phyloP scores from a whole-genome alignment of 768 basidiomycete species.

The Mrakia gelida region DNA sequence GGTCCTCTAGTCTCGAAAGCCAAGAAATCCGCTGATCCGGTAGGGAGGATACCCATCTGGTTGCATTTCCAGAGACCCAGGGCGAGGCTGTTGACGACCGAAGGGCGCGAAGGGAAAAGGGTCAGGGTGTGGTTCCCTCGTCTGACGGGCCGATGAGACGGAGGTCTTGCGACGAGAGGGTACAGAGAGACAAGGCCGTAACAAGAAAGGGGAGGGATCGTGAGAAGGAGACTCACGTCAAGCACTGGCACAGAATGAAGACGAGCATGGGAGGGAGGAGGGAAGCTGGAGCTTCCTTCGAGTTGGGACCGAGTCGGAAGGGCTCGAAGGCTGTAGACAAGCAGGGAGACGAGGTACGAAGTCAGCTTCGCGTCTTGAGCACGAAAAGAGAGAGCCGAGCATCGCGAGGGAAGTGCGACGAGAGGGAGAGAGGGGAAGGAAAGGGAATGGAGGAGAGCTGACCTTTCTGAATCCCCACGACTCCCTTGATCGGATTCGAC shows the following conservation, averaged over 20 bases:
- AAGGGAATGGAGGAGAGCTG: background rate
- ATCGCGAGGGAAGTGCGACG: background rate
- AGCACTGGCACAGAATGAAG: constrained; percentile 38
- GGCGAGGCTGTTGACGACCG: constrained; percentile 63
- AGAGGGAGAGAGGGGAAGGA: background rate
- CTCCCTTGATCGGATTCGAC: constrained; percentile 75
- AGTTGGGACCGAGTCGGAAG: constrained; percentile 17
- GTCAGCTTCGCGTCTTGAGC: background rate
- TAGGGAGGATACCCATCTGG: constrained; percentile 84
- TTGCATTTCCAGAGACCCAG: constrained; percentile 91
- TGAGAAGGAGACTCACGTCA: constrained; percentile 39
- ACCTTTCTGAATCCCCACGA: constrained; percentile 75
- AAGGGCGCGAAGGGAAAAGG: no score
- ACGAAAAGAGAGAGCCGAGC: background rate
- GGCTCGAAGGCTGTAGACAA: constrained; percentile 17
- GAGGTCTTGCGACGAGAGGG: constrained; percentile 43
- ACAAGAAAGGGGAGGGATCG: background rate
- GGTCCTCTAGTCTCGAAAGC: constrained; percentile 78
- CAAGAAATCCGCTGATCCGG: constrained; percentile 89
- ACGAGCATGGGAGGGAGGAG: constrained; percentile 28
- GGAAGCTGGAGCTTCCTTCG: constrained; percentile 18
- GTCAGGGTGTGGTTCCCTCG: no score
- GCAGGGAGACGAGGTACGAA: background rate
- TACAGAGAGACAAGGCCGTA: constrained; percentile 43
- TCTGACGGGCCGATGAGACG: constrained; percentile 48